Evolutionary conservation across 2,329 filamentous ascomycete species (phyloP), one percentile per base, ranked within the genome.

Genomic region (Tolypocladium capitatum): DNA sequence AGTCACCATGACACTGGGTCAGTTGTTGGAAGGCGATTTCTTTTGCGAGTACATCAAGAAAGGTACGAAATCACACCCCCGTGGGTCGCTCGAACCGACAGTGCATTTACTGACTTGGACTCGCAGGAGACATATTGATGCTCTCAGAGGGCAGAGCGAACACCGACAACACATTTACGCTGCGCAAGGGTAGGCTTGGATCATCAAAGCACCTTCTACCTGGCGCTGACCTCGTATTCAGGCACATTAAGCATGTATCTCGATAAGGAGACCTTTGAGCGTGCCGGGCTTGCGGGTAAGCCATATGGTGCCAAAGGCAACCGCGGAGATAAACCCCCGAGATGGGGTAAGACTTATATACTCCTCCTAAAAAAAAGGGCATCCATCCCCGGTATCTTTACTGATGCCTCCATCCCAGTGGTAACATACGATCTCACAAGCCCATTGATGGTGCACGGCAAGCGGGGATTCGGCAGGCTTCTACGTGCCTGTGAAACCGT

Each of bases 41-140:
- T 89, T 95, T 58, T 83, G 78, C n/a, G 72, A 81, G 40, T 90
- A 94, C 60, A 82, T 97, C 55, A 94, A 94, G 63, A 75, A 74
- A 50, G 85, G 86, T 86, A 67, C 21, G 61, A 2, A 28, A 10
- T 18, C 16, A 41, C 13, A 27, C 9, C 10, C 14, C 38, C 7
- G 3, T 18, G 16, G 9, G 27, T 28, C 9, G 27, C n/a, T 16
- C 7, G 10, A 30, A 18, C 20, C 60, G 5, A 14, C 18, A 0
- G 14, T 9, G 11, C 16, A 10, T 6, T 6, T 45, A 20, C 18
- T 21, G 16, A 24, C 46, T 13, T 4, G n/a, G 8, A 20, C 4
- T 30, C 5, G 2, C 50, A 89, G 87, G 87, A 5, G 82, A 88
- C 59, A 70, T 94, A 44, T 64, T 86, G 55, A 86, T 97, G 84